Evolutionary conservation across 2,329 filamentous ascomycete genomes (phyloP), one percentile per base, ranked within the genome.

Genomic region (Cladophialophora immunda): DNA sequence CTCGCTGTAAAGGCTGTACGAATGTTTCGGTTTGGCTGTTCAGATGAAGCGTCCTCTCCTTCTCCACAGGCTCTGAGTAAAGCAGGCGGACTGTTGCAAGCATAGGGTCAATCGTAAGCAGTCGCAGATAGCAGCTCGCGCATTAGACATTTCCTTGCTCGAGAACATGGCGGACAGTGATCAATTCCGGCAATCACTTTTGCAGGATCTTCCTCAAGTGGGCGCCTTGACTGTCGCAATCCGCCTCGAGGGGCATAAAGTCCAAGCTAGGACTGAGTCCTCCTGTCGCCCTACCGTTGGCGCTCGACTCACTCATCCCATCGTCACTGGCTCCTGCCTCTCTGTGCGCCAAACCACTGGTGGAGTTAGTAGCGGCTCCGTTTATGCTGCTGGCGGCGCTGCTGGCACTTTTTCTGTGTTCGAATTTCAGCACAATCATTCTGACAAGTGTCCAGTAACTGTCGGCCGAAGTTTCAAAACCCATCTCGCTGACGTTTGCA

Each of bases 401-500:
- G 54, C n/a, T 41, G 29, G 32, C 27, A 22, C 60, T 29, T 27
- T 59, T 55, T 22, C 66, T 58, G 32, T 25, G 27, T 56, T 71
- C 67, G 55, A 69, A 69, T 54, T 57, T 67, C 41, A 65, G 56
- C 30, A 71, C 62, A 17, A 71, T 66, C 58, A 71, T 54, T 29
- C 45, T 69, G 32, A 64, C 63, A 29, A 71, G 59, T 4, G 69
- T 71, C 69, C 69, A 71, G 27, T 71, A 71, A 50, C 69, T 71
- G 38, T 71, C 69, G 32, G 69, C 64, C 4, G 69, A 68, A 6
- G 67, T 71, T 54, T 71, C 69, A 62, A 81, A 81, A 19, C 80
- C 80, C 77, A 81, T 78, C 0, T 76, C 11, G 75, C 73, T 77
- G 76, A 81, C 61, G 78, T 74, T 27, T 75, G 72, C 19, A 62